A percentile compares a stretch with the other conserved stretches of the same genome.
These are phyloP conservation scores for Rhizopogon sp. DNA, from an alignment of 768 basidiomycete species.

Conservation along the genomic window DNA sequence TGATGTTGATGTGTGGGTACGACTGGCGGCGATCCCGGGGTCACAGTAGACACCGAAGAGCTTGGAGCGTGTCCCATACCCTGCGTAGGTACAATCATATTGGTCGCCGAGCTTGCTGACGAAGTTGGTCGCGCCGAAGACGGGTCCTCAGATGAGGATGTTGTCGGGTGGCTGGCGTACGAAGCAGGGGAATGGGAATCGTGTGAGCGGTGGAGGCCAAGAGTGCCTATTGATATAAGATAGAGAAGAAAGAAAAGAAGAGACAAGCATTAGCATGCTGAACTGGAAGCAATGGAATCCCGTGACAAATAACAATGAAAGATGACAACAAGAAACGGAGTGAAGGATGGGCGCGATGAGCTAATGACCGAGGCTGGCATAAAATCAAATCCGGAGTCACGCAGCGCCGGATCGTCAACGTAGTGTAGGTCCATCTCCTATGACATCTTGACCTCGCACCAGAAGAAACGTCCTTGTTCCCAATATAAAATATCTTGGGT, in stretches of 20 bases:
- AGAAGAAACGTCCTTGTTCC: no score
- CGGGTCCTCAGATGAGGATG: constrained; percentile 3
- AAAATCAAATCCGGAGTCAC: neutral
- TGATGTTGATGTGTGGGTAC: constrained; percentile 7
- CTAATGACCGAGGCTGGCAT: neutral
- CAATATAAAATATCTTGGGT: no score
- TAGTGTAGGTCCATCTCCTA: neutral
- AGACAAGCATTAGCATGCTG: constrained; percentile 7
- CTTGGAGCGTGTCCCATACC: constrained; percentile 14
- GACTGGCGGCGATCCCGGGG: constrained; percentile 1
- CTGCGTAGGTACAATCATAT: neutral
- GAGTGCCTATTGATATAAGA: constrained; percentile 8
- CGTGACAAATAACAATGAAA: neutral
- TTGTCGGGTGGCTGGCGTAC: constrained; percentile 16
- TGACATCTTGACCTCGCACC: neutral
- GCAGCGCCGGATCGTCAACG: no score
- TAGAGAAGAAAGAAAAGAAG: neutral
- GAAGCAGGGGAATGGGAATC: constrained; percentile 20
- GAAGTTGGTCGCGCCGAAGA: constrained; percentile 12
- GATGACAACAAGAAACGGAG: neutral
- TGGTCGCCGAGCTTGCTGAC: neutral
- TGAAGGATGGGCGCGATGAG: neutral
- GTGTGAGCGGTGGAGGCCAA: constrained; percentile 6
- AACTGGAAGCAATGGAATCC: neutral
- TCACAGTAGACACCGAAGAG: constrained; percentile 20